These are phyloP conservation scores for Trichodelitschia bisporula DNA, from an alignment of 495 filamentous ascomycete genomes.

Conservation along the genomic window DNA sequence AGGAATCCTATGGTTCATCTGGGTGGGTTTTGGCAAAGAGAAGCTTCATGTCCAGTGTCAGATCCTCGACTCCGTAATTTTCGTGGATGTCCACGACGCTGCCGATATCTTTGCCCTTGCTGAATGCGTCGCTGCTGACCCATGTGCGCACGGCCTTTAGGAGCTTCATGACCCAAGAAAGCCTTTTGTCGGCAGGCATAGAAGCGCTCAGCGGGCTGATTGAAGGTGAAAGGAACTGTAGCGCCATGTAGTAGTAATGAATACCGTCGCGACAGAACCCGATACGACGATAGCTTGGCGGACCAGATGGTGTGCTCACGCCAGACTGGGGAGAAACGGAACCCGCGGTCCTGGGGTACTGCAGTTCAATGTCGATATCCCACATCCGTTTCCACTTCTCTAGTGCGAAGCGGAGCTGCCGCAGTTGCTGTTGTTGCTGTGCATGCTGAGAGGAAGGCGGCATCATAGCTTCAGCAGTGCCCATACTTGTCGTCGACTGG, in stretches of 20 bases:
- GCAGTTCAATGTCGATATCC: conserved; percentile 35
- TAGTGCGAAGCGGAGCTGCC: conserved; percentile 20
- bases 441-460: conserved; percentile 10
- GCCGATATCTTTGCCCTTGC: conserved; percentile 28
- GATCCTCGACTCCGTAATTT: conserved; percentile 29
- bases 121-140: conserved; percentile 25
- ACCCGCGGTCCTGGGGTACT: too few relatives aligned
- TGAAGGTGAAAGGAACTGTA: too few relatives aligned
- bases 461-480: conserved; percentile 1
- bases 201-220: conserved; percentile 21
- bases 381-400: conserved; percentile 41
- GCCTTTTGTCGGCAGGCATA: conserved; percentile 28
- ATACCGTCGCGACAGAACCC: conserved; percentile 40
- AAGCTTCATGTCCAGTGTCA: conserved; percentile 41
- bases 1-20: too few relatives aligned
- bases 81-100: conserved; percentile 34
- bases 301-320: too few relatives aligned
- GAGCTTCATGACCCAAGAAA: conserved; percentile 28
- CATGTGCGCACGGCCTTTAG: conserved; percentile 30
- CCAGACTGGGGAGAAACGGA: not conserved
- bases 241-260: conserved; percentile 39
- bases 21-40: conserved; percentile 19
- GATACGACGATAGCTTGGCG: conserved; percentile 22
- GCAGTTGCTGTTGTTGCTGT: conserved; percentile 14
- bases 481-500: conserved; percentile 23